Evolutionary conservation across 176 grass and related monocot genomes (phyloP), one percentile per base, ranked within the genome.

Genomic region (Calamus simplicifolius): DNA sequence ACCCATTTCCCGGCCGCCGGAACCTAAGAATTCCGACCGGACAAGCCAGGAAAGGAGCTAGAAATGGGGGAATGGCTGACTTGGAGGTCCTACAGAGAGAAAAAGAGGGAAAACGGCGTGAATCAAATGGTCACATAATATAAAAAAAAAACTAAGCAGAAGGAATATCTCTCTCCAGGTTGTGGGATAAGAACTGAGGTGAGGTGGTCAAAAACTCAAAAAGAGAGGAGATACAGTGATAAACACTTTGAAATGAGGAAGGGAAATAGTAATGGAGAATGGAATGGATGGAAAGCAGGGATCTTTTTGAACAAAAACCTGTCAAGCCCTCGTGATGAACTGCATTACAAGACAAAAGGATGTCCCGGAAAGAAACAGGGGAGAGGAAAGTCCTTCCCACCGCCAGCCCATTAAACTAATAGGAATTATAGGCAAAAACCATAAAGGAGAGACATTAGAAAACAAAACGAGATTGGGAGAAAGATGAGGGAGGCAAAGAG

Each of bases 341-440:
- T 43, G 49, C 70, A 69, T 59, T 74, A 74, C 25, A 74, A 74
- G 77, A 80, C 77, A 80, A 80, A 69, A 69, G 64, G 30, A 63
- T 74, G 70, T 52, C 64, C 63, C 50, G 57, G 51, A 27, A 54
- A 56, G 57, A 67, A 23, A 18, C 57, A 63, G 43, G 29, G 54
- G 69, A 56, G 19, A 29, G 18, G 50, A 62, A 43, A 50, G 27
- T 29, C 51, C 49, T 5, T 27, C 18, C 52, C 29, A 28, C 23
- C 26, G 25, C 23, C 23, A 56, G 14, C 27, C 27, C 65, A 68
- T 56, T 56, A 56, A 38, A 35, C 17, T 55, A 52, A 29, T 17
- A 51, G 18, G 54, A 14, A 19, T 8, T n/a, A 56, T 18, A 56
- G 4, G 66, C 31, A 57, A 48, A 25, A 48, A 52, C 27, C 5